These are phyloP conservation scores for Metschnikowia proteae DNA, from an alignment of 805 yeast species.

Conservation along the genomic window DNA sequence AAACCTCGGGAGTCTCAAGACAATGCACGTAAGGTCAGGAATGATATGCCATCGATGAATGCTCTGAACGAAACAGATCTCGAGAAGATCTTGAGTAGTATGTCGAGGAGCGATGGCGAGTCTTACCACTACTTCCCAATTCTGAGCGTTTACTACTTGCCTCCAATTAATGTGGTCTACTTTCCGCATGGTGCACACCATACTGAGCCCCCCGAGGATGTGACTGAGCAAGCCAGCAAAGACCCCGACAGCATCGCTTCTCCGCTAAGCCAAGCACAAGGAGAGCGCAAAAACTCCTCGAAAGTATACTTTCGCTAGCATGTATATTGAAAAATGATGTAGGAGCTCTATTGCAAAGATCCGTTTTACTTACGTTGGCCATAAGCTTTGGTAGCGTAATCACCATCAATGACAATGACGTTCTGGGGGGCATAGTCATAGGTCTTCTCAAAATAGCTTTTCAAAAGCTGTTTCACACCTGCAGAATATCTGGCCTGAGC, in stretches of 20 bases:
- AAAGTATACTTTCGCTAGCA: slow-evolving; percentile 12
- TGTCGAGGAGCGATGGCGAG: slow-evolving; percentile 7
- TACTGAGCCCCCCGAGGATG: slow-evolving; percentile 6
- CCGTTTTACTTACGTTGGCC: slow-evolving; percentile 42
- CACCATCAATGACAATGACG: slow-evolving; percentile 65
- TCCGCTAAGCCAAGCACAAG: slow-evolving; percentile 1
- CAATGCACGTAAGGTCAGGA: background rate
- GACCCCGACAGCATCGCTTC: background rate
- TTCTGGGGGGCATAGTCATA: slow-evolving; percentile 73
- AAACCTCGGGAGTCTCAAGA: background rate
- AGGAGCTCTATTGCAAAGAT: background rate
- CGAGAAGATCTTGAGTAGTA: slow-evolving; percentile 7
- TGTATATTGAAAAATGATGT: too few species aligned
- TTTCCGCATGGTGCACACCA: slow-evolving; percentile 54
- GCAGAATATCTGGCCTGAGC: slow-evolving; percentile 72
- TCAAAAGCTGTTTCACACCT: slow-evolving; percentile 65
- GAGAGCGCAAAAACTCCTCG: slow-evolving; percentile 8
- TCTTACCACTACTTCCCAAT: slow-evolving; percentile 50
- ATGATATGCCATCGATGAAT: background rate
- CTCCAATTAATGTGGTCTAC: slow-evolving; percentile 54
- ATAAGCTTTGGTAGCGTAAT: slow-evolving; percentile 70
- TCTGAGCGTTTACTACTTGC: slow-evolving; percentile 47
- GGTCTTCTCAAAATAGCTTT: slow-evolving; percentile 58
- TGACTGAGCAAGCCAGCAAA: background rate
- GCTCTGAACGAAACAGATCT: slow-evolving; percentile 6